These are phyloP conservation scores for Cenchrus fungigraminus DNA, from an alignment of 176 grass and related monocot genomes.

Conservation along the genomic window DNA sequence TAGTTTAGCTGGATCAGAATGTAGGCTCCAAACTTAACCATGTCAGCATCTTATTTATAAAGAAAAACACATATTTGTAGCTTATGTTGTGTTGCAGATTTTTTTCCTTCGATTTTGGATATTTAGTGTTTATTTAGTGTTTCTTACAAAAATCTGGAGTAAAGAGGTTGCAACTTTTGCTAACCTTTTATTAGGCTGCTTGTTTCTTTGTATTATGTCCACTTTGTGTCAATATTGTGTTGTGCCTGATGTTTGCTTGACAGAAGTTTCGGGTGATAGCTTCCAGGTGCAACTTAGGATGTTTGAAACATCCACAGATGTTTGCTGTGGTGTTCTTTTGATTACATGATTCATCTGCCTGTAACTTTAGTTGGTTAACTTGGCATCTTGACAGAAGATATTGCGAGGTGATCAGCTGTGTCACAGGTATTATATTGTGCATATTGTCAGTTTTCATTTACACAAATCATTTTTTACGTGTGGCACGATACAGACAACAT, in stretches of 20 bases:
- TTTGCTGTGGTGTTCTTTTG: neutral
- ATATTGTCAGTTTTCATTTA: neutral
- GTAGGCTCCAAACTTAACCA: neutral
- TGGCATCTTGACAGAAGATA: neutral
- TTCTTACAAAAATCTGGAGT: neutral
- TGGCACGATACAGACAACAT: neutral
- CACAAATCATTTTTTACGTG: neutral
- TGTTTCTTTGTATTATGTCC: neutral
- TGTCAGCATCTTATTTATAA: neutral
- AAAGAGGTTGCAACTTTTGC: neutral
- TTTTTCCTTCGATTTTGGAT: no score
- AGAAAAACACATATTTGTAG: neutral
- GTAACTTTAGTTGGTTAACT: neutral
- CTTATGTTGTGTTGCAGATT: neutral
- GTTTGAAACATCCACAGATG: neutral
- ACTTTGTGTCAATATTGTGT: neutral
- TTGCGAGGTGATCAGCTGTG: neutral
- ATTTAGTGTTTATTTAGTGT: neutral
- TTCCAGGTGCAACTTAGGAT: neutral
- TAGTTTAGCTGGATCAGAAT: slow-evolving; percentile 5
- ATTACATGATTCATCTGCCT: neutral
- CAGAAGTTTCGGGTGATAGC: neutral
- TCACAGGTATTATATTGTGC: neutral
- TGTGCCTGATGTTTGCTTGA: neutral
- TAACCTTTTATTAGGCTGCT: neutral